These are phyloP conservation scores for Calonectria ilicicola DNA, from an alignment of 2,329 filamentous ascomycete species.

Conservation along the genomic window DNA sequence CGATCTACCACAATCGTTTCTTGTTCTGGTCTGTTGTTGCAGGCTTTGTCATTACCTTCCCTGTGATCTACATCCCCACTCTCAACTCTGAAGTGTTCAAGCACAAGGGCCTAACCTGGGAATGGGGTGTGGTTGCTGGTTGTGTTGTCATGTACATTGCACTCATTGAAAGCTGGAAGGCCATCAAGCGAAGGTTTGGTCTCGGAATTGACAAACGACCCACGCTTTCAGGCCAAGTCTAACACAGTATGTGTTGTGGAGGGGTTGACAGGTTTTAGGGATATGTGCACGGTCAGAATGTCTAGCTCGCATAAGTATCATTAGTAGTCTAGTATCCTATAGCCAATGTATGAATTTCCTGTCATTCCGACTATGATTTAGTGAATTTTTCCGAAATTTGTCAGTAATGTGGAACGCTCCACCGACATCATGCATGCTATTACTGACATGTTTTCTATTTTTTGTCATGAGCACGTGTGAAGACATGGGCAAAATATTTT, in stretches of 20 bases:
- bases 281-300: slow-evolving; percentile 42
- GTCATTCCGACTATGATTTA: slow-evolving; percentile 23
- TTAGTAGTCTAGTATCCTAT: slow-evolving; percentile 45
- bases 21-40: slow-evolving; percentile 73
- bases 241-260: slow-evolving; percentile 7
- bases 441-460: not conserved
- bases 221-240: slow-evolving; percentile 34
- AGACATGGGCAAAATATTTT: not conserved
- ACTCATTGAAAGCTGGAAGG: slow-evolving; percentile 78
- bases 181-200: slow-evolving; percentile 65
- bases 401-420: not conserved
- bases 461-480: not conserved
- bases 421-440: not conserved
- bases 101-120: slow-evolving; percentile 76
- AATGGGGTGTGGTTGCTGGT: slow-evolving; percentile 77
- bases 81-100: slow-evolving; percentile 77
- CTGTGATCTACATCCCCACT: slow-evolving; percentile 75
- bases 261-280: slow-evolving; percentile 46
- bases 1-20: slow-evolving; percentile 78
- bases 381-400: not conserved
- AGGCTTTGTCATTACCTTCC: slow-evolving; percentile 71
- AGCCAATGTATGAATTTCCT: slow-evolving; percentile 43
- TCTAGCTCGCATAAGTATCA: slow-evolving; percentile 41
- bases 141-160: slow-evolving; percentile 70
- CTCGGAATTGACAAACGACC: slow-evolving; percentile 48